phyloP scores from a whole-genome alignment of 129 eudicot species.

The Artemisia tridentata region DNA sequence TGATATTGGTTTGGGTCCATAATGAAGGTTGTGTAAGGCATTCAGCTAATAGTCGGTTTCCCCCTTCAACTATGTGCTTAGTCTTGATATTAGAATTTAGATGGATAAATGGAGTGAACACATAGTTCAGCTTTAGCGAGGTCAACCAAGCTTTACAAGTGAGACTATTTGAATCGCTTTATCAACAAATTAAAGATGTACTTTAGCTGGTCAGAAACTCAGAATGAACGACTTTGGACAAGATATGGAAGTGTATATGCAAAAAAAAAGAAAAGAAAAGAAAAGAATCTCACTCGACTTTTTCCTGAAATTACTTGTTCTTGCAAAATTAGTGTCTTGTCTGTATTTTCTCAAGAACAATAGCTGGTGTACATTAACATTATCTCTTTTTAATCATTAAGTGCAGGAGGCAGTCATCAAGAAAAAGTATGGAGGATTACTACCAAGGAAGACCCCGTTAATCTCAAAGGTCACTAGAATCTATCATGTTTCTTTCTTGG shows the following conservation, averaged over 20 bases:
- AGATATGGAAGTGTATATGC: not conserved
- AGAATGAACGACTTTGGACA: conserved; percentile 11
- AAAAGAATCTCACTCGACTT: not conserved
- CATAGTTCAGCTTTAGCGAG: not conserved
- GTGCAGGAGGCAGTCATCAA: conserved; percentile 66
- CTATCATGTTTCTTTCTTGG: not conserved
- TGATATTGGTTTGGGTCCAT: conserved; percentile 11
- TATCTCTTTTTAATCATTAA: not conserved
- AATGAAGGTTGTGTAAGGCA: not conserved
- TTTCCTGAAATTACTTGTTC: not conserved
- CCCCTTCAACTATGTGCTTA: not conserved
- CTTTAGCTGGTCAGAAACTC: not conserved
- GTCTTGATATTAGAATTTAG: not conserved
- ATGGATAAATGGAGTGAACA: not conserved
- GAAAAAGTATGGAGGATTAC: conserved; percentile 91
- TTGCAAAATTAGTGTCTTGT: not conserved
- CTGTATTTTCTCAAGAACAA: conserved; percentile 3
- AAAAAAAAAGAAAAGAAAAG: not conserved
- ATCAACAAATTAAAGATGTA: not conserved
- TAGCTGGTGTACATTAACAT: not conserved
- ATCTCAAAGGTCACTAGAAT: conserved; percentile 61
- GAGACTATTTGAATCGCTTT: not conserved
- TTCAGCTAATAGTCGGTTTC: not conserved
- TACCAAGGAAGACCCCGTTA: conserved; percentile 69
- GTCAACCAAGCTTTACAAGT: conserved; percentile 17